phyloP scores from a whole-genome alignment of 495 filamentous ascomycete genomes.

The Hyaloscypha hepaticicola region DNA sequence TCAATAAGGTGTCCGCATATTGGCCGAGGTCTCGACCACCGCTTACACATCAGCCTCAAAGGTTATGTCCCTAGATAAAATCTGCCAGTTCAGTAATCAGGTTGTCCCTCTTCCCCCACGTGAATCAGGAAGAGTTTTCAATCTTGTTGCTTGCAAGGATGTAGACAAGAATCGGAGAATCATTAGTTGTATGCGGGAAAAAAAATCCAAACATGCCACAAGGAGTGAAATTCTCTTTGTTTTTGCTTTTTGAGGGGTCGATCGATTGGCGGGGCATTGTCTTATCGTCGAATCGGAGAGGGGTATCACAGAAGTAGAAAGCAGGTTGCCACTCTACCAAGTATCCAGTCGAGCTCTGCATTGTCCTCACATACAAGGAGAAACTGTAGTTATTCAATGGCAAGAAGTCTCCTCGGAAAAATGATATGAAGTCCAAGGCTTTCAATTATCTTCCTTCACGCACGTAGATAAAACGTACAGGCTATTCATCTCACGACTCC shows the following conservation, averaged over 20 bases:
- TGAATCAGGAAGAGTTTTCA: background rate
- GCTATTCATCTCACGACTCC: conserved; percentile 2
- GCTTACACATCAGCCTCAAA: background rate
- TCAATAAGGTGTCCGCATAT: background rate
- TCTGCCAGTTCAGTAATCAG: background rate
- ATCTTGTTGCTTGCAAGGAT: too few species aligned
- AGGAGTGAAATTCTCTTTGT: background rate
- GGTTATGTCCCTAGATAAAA: background rate
- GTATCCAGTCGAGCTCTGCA: background rate
- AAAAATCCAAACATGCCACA: too few species aligned
- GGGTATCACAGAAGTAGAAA: background rate
- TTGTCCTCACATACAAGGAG: too few species aligned
- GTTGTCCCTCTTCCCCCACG: background rate
- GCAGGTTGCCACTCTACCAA: background rate
- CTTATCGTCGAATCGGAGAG: background rate
- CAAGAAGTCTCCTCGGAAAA: background rate
- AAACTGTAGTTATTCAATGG: background rate
- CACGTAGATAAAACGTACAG: background rate
- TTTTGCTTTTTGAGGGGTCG: background rate
- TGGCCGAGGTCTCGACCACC: background rate
- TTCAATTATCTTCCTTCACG: background rate
- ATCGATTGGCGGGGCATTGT: background rate
- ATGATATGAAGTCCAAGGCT: background rate
- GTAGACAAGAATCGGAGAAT: too few species aligned
- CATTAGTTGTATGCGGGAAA: too few species aligned